A percentile compares a stretch with the other conserved stretches of the same genome.
Evolutionary conservation across 495 filamentous ascomycete genomes (phyloP).

Genomic region (Aspergillus indologenus): DNA sequence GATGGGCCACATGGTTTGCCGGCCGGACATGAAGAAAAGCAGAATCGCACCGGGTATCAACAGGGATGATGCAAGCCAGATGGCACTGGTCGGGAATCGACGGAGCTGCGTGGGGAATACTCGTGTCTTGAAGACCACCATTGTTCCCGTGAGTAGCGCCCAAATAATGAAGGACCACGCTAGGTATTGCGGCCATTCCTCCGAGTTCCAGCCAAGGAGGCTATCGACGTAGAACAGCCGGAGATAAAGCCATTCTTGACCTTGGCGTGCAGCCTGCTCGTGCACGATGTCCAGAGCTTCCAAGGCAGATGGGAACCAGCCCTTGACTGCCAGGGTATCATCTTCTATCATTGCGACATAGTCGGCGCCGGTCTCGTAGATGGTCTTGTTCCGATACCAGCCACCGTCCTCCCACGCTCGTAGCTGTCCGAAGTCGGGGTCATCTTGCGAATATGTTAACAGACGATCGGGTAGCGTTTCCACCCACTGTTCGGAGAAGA

Average conservation of each 20-base stretch:
- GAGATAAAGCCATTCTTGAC: constrained; percentile 11
- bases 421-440: constrained; percentile 44
- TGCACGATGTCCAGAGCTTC: constrained; percentile 9
- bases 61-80: constrained; percentile 16
- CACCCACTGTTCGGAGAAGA: constrained; percentile 17
- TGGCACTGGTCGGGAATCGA: constrained; percentile 17
- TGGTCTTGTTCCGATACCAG: constrained; percentile 21
- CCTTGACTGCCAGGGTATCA: constrained; percentile 20
- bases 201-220: constrained; percentile 18
- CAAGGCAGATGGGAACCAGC: constrained; percentile 16
- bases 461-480: constrained; percentile 19
- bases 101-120: constrained; percentile 9
- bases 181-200: constrained; percentile 19
- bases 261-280: background rate
- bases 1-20: constrained; percentile 33
- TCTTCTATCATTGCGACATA: constrained; percentile 20
- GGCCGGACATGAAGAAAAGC: constrained; percentile 32
- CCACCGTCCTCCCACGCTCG: constrained; percentile 31
- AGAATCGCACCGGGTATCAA: constrained; percentile 31
- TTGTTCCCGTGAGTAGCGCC: constrained; percentile 11
- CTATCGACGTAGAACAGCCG: constrained; percentile 18
- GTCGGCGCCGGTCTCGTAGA: constrained; percentile 18
- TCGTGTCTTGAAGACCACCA: background rate
- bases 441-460: constrained; percentile 20
- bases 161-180: constrained; percentile 12